These are phyloP conservation scores for Populus simonii DNA, from an alignment of 345 rosid genomes.

Conservation along the genomic window DNA sequence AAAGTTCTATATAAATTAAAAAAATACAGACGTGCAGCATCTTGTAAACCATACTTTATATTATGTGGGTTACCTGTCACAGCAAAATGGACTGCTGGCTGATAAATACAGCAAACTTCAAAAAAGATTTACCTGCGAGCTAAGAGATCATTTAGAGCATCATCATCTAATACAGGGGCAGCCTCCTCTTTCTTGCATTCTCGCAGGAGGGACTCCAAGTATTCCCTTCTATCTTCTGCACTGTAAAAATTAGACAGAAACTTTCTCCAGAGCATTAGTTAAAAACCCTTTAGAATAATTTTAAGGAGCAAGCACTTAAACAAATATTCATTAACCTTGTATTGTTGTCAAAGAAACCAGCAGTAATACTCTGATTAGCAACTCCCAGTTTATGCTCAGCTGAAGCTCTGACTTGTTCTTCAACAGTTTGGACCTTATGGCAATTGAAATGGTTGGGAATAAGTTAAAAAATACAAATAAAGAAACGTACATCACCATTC, in stretches of 20 bases:
- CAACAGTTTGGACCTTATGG: conserved; percentile 80
- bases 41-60: not conserved
- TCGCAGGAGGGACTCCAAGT: conserved; percentile 77
- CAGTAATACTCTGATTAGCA: conserved; percentile 96
- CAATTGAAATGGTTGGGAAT: not conserved
- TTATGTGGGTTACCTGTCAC: not conserved
- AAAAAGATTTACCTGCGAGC: conserved; percentile 69
- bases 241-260: conserved; percentile 38
- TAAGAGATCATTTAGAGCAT: conserved; percentile 69
- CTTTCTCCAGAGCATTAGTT: conserved; percentile 7
- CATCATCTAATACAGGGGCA: conserved; percentile 86
- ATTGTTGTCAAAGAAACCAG: conserved; percentile 92
- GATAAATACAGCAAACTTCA: conserved; percentile 2
- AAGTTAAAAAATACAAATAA: not conserved
- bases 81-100: not conserved
- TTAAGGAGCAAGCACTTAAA: conserved; percentile 4
- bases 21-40: not conserved
- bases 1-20: not conserved
- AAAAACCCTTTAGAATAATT: not conserved
- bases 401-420: conserved; percentile 93
- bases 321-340: conserved; percentile 53
- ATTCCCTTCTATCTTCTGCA: conserved; percentile 92
- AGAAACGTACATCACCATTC: not conserved
- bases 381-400: conserved; percentile 97
- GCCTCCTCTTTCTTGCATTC: conserved; percentile 93